These are phyloP conservation scores for Pichia cabralensis DNA, from an alignment of 805 yeast genomes.

Conservation along the genomic window DNA sequence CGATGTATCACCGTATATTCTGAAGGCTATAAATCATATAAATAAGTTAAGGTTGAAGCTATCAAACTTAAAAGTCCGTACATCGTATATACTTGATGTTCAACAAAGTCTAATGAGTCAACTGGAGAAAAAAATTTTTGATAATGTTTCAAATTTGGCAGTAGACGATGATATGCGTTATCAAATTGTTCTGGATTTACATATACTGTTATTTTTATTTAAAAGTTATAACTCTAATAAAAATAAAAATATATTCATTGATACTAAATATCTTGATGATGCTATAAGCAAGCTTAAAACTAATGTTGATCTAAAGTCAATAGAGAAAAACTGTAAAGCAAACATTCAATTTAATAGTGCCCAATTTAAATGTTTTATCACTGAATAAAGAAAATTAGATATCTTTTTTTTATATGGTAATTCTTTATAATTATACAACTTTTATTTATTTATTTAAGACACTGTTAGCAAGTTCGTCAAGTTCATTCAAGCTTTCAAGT, in stretches of 20 bases:
- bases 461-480: constrained; percentile 19
- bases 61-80: constrained; percentile 13
- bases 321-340: constrained; percentile 13
- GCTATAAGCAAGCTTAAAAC: constrained; percentile 15
- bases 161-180: constrained; percentile 16
- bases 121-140: constrained; percentile 17
- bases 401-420: not conserved
- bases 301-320: constrained; percentile 10
- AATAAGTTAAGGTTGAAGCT: constrained; percentile 21
- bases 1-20: constrained; percentile 15
- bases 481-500: constrained; percentile 12
- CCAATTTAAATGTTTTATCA: constrained; percentile 20
- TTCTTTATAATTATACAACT: not conserved
- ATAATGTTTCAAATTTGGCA: constrained; percentile 7
- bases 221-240: constrained; percentile 13
- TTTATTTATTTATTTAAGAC: constrained; percentile 13
- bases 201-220: constrained; percentile 15
- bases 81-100: constrained; percentile 13
- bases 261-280: constrained; percentile 13
- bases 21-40: constrained; percentile 18
- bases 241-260: constrained; percentile 10
- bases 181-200: constrained; percentile 19
- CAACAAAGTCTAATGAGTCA: constrained; percentile 16
- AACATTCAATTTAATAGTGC: constrained; percentile 17
- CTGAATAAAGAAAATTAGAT: not conserved